Evolutionary conservation across 768 basidiomycete species (phyloP), one percentile per base, ranked within the genome.

Genomic region (Lactarius indigo): DNA sequence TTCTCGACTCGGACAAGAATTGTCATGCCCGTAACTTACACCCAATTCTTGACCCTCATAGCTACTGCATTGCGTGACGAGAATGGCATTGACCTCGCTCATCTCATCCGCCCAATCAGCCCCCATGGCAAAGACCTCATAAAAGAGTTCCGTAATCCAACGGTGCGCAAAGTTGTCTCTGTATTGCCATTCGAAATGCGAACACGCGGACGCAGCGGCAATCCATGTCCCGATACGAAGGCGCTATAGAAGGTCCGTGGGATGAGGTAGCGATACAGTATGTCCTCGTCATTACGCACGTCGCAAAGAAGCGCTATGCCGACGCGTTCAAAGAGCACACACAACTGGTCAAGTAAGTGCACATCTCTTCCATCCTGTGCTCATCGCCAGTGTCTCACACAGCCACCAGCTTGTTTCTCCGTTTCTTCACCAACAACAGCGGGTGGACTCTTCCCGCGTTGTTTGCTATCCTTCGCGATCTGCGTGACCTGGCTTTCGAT

Each of bases 371-470:
- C 6, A 17, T 17, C 42, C 13, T n/a, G 42, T 64, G 35, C 35
- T 3, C 42, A 37, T 28, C 39, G 28, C 28, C n/a, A 54, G 33
- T 13, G 10, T 39, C 50, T 64, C 31, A 47, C 50, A n/a, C 17
- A 52, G 47, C 57, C 41, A 20, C 33, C 1, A 92, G 91, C 17
- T 75, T 86, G 3, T 94, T 94, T 77, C 84, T 89, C 60, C 85
- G 89, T 37, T 95, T 85, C 78, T 89, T 96, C 68, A 81, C 83
- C n/a, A 85, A 84, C 65, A 90, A 92, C 73, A 87, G 87, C 28
- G 89, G 92, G 1, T 98, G 95, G 95, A 89, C 90, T 33, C 77
- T 98, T 3, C 91, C 88, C 23, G 89, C 88, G 0, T 75, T 98
- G 35, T 96, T 94, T 73, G 87, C 89, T 18, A 85, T 94, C 42